Conservation (phyloP, 257 asterid genomes). For the Solanum gandarillasii region DNA sequence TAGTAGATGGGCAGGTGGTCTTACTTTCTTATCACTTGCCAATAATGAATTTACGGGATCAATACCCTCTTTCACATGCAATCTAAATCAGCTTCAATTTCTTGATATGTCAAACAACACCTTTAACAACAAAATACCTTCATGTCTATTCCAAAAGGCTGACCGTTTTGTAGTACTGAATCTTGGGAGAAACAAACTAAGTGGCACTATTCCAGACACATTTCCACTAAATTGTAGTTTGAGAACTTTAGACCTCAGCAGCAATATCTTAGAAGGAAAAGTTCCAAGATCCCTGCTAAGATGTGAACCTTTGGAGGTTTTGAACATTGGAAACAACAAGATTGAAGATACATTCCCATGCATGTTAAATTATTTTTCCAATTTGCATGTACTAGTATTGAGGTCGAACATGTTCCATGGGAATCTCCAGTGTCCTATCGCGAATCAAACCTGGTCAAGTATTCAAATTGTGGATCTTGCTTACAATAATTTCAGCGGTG, state of each 20-base stretch:
- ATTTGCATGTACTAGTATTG: not conserved
- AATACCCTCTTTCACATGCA: not conserved
- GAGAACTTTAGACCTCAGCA: not conserved
- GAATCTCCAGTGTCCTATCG: not conserved
- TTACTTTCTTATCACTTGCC: not conserved
- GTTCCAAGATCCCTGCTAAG: not conserved
- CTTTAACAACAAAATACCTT: too few species aligned
- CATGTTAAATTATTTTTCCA: not conserved
- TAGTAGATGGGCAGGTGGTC: not conserved
- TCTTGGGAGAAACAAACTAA: not conserved
- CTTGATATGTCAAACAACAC: not conserved
- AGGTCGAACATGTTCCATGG: not conserved
- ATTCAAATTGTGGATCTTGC: not conserved
- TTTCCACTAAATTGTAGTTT: not conserved
- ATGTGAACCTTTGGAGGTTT: not conserved
- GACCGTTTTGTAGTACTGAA: too few species aligned
- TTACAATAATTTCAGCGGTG: not conserved
- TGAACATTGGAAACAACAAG: not conserved
- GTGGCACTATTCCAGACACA: not conserved
- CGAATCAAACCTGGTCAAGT: not conserved
- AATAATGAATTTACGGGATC: not conserved
- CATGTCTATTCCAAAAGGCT: not conserved
- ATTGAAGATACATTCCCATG: not conserved
- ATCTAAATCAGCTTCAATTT: not conserved
- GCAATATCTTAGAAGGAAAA: not conserved